Evolutionary conservation across 805 yeast species (phyloP).

Genomic region (Kazachstania africana): DNA sequence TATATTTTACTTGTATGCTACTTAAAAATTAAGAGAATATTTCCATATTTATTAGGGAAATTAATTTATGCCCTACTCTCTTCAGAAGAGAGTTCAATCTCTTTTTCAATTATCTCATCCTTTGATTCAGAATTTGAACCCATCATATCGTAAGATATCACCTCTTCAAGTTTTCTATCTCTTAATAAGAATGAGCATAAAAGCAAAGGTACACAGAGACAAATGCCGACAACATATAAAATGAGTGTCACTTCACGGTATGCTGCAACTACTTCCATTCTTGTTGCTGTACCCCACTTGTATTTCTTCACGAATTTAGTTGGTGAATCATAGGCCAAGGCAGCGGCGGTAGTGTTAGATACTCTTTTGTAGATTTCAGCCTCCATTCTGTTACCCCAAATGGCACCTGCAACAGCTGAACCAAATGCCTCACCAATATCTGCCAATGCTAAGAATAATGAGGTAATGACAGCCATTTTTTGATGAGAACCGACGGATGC

Average conservation of each 20-base stretch:
- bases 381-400: conserved; percentile 41
- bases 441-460: conserved; percentile 43
- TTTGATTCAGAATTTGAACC: neutral
- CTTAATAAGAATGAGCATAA: conserved; percentile 36
- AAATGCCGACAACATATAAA: conserved; percentile 39
- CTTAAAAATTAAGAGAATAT: too few species aligned
- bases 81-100: too few species aligned
- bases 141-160: conserved; percentile 4
- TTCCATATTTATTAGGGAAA: too few species aligned
- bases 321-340: conserved; percentile 38
- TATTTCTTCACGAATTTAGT: conserved; percentile 33
- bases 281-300: conserved; percentile 46
- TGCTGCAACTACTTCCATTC: conserved; percentile 40
- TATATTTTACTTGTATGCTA: too few species aligned
- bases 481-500: conserved; percentile 45
- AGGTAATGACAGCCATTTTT: conserved; percentile 49
- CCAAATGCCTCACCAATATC: conserved; percentile 56
- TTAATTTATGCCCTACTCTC: too few species aligned
- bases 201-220: conserved; percentile 44
- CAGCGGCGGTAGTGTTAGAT: conserved; percentile 27
- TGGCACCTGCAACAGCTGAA: conserved; percentile 50
- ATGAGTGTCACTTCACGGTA: conserved; percentile 44
- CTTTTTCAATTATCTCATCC: too few species aligned
- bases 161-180: conserved; percentile 33
- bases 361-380: conserved; percentile 28